A percentile compares a stretch with the other conserved stretches of the same genome.
These are phyloP conservation scores for Filobasidium floriforme DNA, from an alignment of 768 basidiomycete species.

Conservation along the genomic window DNA sequence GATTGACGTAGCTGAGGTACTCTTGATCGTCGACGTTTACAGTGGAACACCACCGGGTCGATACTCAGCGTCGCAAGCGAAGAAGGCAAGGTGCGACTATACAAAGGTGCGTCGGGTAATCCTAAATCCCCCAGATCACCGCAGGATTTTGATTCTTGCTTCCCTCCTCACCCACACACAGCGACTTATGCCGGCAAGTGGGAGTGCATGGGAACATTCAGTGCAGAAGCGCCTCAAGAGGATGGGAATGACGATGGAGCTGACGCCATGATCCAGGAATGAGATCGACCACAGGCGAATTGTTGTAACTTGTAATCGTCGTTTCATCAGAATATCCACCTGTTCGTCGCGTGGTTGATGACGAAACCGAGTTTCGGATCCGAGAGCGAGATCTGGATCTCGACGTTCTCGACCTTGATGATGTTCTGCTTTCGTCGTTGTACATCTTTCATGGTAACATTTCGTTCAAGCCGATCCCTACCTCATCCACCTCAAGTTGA, in stretches of 20 bases:
- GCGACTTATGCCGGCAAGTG: constrained; percentile 42
- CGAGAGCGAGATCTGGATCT: no score
- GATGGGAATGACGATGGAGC: constrained; percentile 12
- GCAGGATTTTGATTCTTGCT: neutral
- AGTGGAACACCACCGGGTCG: constrained; percentile 45
- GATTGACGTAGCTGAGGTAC: constrained; percentile 14
- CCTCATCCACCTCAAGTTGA: no score
- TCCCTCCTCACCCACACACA: constrained; percentile 10
- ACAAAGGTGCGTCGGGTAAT: constrained; percentile 55
- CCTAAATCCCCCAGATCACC: neutral
- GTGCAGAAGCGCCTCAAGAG: constrained; percentile 38
- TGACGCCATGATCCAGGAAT: constrained; percentile 15
- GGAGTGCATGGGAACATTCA: constrained; percentile 41
- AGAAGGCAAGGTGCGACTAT: constrained; percentile 51
- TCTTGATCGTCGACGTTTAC: neutral
- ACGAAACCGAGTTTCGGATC: no score
- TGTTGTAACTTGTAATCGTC: no score
- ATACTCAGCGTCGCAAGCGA: constrained; percentile 62
- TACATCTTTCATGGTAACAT: no score
- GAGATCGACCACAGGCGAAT: neutral
- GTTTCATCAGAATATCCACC: no score
- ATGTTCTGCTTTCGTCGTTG: no score
- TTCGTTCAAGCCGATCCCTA: no score
- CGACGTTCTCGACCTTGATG: no score
- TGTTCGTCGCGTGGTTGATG: no score